Evolutionary conservation across 257 asterid genomes (phyloP).

Genomic region (Salvia hispanica): DNA sequence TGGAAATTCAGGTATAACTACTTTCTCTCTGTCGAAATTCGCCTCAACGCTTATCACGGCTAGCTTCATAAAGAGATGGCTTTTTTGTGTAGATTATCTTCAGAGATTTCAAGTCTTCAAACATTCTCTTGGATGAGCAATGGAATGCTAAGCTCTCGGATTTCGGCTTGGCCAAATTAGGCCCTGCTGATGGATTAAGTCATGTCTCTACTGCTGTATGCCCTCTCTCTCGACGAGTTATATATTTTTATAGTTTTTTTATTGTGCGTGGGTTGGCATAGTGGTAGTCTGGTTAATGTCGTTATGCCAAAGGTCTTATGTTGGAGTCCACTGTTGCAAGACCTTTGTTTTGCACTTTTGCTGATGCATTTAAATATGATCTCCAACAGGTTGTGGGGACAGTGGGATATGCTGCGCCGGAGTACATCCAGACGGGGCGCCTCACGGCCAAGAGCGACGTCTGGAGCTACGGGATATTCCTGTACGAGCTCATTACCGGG

Average conservation of each 20-base stretch:
- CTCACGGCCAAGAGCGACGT: conserved; percentile 86
- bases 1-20: conserved; percentile 77
- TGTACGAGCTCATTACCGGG: conserved; percentile 90
- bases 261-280: too few relatives aligned
- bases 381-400: conserved; percentile 82
- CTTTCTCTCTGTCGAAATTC: neutral
- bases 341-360: neutral
- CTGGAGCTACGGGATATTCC: conserved; percentile 94
- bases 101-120: conserved; percentile 90
- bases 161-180: conserved; percentile 83
- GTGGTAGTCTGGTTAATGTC: too few relatives aligned
- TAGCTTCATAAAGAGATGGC: neutral
- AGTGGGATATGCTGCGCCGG: conserved; percentile 94
- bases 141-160: conserved; percentile 94
- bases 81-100: conserved; percentile 66
- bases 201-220: conserved; percentile 88
- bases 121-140: conserved; percentile 77
- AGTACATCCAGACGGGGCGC: conserved; percentile 87
- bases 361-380: neutral
- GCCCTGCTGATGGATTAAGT: conserved; percentile 81
- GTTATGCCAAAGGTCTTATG: too few relatives aligned
- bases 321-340: too few relatives aligned
- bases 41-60: too few relatives aligned
- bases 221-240: neutral
- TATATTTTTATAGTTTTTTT: too few relatives aligned